Evolutionary conservation across 2,329 filamentous ascomycete species (phyloP).

Genomic region (Pestalotiopsis sp.): DNA sequence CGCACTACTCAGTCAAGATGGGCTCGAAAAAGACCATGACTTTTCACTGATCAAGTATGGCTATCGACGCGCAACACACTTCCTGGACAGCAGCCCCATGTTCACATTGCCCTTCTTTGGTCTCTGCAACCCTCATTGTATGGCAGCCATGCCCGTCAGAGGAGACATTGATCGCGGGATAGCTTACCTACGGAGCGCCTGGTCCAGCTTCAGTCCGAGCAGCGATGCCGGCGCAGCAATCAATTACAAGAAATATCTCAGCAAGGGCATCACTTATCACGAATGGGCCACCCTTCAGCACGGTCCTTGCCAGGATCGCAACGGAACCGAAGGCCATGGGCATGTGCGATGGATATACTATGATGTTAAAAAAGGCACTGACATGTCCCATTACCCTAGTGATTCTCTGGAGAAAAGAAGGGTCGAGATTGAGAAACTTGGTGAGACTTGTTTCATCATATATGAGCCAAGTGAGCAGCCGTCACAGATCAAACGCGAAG

Average conservation of each 20-base stretch:
- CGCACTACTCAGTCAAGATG: neutral
- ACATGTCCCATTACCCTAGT: neutral
- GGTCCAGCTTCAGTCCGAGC: neutral
- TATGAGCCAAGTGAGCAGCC: neutral
- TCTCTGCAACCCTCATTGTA: neutral
- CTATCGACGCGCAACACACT: neutral
- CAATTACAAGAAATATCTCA: neutral
- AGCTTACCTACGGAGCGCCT: neutral
- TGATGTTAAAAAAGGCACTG: neutral
- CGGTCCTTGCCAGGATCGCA: neutral
- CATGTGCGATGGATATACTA: neutral
- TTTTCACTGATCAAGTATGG: neutral
- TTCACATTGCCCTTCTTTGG: neutral
- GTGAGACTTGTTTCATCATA: neutral
- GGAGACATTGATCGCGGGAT: neutral
- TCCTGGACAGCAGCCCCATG: neutral
- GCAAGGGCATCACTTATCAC: neutral
- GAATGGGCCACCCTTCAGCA: neutral
- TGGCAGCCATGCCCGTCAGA: neutral
- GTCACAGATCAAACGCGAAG: neutral
- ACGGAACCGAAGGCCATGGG: neutral
- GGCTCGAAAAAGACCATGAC: neutral
- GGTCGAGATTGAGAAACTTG: neutral
- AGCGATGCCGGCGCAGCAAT: neutral
- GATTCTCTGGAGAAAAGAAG: neutral